phyloP scores from a whole-genome alignment of 208 protist species.

The Herpetomonas samuelpessoai region DNA sequence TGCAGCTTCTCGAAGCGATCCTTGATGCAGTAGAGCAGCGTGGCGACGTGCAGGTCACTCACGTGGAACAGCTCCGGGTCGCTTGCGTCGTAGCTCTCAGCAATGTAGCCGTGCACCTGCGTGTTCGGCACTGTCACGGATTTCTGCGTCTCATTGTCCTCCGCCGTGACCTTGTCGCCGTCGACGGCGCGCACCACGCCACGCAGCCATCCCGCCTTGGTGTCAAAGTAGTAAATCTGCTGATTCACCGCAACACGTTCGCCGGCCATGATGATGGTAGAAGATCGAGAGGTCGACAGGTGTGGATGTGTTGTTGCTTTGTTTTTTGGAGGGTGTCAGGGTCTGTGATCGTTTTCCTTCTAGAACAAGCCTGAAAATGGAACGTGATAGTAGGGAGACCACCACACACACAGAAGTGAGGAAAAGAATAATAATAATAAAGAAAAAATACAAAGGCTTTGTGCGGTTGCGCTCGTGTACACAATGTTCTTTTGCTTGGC shows the following conservation, averaged over 20 bases:
- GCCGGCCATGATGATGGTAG: slow-evolving; percentile 36
- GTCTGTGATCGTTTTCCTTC: no score
- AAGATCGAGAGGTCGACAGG: no score
- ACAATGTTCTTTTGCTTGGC: no score
- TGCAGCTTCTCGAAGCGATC: slow-evolving; percentile 77
- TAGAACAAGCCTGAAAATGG: no score
- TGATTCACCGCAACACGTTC: slow-evolving; percentile 73
- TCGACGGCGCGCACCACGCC: slow-evolving; percentile 46
- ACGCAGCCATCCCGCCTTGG: slow-evolving; percentile 73
- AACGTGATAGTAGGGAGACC: no score
- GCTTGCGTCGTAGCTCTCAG: slow-evolving; percentile 63
- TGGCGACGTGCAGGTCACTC: slow-evolving; percentile 88
- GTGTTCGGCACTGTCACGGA: slow-evolving; percentile 26
- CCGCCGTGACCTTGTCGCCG: slow-evolving; percentile 45
- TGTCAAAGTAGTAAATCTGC: slow-evolving; percentile 75
- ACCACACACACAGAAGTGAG: slow-evolving; percentile 10
- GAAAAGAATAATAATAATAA: slow-evolving; percentile 14
- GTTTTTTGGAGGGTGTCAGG: no score
- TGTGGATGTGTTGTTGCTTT: no score
- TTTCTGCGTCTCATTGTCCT: slow-evolving; percentile 27
- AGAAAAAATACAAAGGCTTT: slow-evolving; percentile 6
- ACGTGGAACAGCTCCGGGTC: slow-evolving; percentile 84
- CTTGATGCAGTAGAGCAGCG: slow-evolving; percentile 90
- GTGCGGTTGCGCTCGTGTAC: no score
- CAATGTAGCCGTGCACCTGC: slow-evolving; percentile 74